Base-by-base conservation (phyloP, 495 filamentous ascomycete genomes). In the Trichoderma virens region DNA sequence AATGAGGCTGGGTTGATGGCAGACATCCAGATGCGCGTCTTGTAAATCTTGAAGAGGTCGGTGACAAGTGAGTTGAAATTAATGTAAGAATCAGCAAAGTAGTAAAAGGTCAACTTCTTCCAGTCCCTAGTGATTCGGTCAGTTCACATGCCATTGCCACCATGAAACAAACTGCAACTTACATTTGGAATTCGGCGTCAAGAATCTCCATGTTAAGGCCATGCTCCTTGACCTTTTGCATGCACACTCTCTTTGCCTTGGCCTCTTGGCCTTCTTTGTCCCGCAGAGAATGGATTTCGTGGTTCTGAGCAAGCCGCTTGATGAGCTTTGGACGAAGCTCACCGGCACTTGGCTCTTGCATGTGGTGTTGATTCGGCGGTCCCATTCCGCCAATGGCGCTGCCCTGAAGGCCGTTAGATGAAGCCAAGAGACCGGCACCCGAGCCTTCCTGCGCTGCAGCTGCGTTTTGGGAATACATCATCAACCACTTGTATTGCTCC, bases 181-280 rank as follows among this genome's bases (percentile, higher is more conserved):
- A 97, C 94, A 96, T 92, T 71, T 98, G 94, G 73, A 96, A 98
- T 74, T 98, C 94, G n/a, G 94, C 94, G 75, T 98, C 94, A 16
- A 98, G 84, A 65, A 98, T 97, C 71, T 98, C 94, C 94, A 98
- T 97, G 65, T 93, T 90, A 13, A 98, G 83, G 47, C 90, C 88
- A 76, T 98, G 93, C 69, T 98, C 94, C 59, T 85, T 87, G 41
- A 97, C 95, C 73, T 98, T 98, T 69, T 93, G 89, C 79, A 96
- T 93, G 69, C 92, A 97, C 54, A 97, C 87, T 28, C 94, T 86
- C 78, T 97, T 97, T 16, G 94, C 94, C 71, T 98, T 98, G 38
- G 95, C 95, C 74, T 98, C 94, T 65, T 93, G 92, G 32, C 93
- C 94, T 76, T 98, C 94, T 72, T 98, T 98, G 62, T 98, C 94